A percentile compares a stretch with the other conserved stretches of the same genome.
phyloP scores from a whole-genome alignment of 2,329 filamentous ascomycete species.

The Rutstroemia sp. region DNA sequence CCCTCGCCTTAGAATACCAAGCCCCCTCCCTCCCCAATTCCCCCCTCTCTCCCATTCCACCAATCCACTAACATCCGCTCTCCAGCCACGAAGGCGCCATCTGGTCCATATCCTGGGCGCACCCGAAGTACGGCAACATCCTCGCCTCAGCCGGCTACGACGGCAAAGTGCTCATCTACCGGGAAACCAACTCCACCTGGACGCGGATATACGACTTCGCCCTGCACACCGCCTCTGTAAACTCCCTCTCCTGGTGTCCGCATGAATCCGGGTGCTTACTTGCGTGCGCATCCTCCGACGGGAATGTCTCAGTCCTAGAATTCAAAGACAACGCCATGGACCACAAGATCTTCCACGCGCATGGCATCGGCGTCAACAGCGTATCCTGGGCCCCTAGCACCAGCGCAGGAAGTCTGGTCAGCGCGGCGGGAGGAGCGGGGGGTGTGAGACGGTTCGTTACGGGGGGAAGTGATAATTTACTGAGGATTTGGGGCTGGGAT shows the following conservation, averaged over 20 bases:
- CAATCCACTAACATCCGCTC: neutral
- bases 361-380: constrained; percentile 90
- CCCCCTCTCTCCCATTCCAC: neutral
- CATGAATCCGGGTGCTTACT: constrained; percentile 93
- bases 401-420: constrained; percentile 72
- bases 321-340: constrained; percentile 95
- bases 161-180: constrained; percentile 98
- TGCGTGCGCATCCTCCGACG: constrained; percentile 89
- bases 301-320: constrained; percentile 87
- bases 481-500: constrained; percentile 90
- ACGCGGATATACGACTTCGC: constrained; percentile 89
- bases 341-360: constrained; percentile 82
- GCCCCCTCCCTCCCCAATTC: neutral
- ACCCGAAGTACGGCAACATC: constrained; percentile 97
- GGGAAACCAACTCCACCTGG: constrained; percentile 70
- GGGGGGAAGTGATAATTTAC: constrained; percentile 84
- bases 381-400: constrained; percentile 91
- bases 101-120: constrained; percentile 97
- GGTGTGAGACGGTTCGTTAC: constrained; percentile 82
- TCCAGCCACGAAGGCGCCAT: constrained; percentile 89
- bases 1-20: neutral
- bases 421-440: constrained; percentile 50
- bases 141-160: constrained; percentile 94
- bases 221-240: constrained; percentile 91
- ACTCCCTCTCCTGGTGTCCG: constrained; percentile 95